phyloP scores from a whole-genome alignment of 2,329 filamentous ascomycete species.

The Kalmusia sp. region DNA sequence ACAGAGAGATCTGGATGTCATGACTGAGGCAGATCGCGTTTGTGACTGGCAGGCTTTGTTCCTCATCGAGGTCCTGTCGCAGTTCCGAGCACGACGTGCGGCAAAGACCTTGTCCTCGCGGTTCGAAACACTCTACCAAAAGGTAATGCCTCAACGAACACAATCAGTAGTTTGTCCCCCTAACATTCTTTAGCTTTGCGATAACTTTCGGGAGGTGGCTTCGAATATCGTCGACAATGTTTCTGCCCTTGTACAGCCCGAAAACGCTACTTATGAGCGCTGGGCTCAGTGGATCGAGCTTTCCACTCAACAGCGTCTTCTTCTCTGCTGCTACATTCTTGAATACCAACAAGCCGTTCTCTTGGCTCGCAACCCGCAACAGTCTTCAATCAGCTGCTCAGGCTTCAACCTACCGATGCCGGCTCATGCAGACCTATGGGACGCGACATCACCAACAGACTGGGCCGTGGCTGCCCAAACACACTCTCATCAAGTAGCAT shows the following conservation, averaged over 20 bases:
- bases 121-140: constrained; percentile 47
- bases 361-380: constrained; percentile 31
- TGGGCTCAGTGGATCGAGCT: constrained; percentile 45
- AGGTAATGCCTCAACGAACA: constrained; percentile 26
- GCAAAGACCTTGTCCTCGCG: constrained; percentile 44
- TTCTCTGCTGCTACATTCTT: constrained; percentile 52
- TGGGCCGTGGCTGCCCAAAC: constrained; percentile 34
- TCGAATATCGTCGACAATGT: constrained; percentile 25
- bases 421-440: constrained; percentile 44
- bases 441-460: constrained; percentile 30
- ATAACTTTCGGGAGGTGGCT: constrained; percentile 24
- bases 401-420: constrained; percentile 49
- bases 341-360: constrained; percentile 48
- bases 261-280: constrained; percentile 27
- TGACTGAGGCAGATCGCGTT: constrained; percentile 36
- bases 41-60: constrained; percentile 54
- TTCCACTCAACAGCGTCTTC: constrained; percentile 43
- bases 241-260: constrained; percentile 21
- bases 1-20: constrained; percentile 35
- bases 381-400: constrained; percentile 23
- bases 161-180: background rate
- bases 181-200: constrained; percentile 27
- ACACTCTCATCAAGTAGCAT: constrained; percentile 23
- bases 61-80: constrained; percentile 51
- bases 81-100: constrained; percentile 50